These are phyloP conservation scores for Choanephora cucurbitarum DNA, from an alignment of 371 early-diverging fungal species.

Conservation along the genomic window DNA sequence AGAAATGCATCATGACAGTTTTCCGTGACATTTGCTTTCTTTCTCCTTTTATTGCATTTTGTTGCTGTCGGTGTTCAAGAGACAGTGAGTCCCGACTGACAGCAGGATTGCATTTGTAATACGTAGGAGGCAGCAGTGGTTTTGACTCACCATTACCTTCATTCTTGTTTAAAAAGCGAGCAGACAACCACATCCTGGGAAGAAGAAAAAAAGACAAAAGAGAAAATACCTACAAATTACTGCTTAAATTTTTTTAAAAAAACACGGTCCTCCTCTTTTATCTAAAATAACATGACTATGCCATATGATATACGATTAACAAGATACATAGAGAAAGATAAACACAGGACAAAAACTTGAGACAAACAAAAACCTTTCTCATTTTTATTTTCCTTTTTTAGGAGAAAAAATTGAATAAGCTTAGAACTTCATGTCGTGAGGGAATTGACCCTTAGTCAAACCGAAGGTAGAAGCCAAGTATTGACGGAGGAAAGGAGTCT, in stretches of 20 bases:
- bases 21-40: not conserved
- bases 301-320: too few relatives aligned
- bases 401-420: conserved; percentile 13
- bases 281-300: not conserved
- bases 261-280: too few relatives aligned
- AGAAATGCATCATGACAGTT: conserved; percentile 5
- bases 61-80: conserved; percentile 2
- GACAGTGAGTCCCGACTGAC: too few relatives aligned
- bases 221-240: too few relatives aligned
- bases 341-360: not conserved
- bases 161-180: too few relatives aligned
- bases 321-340: not conserved
- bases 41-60: conserved; percentile 6
- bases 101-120: too few relatives aligned
- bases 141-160: too few relatives aligned
- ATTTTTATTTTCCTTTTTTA: conserved; percentile 5
- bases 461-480: conserved; percentile 89
- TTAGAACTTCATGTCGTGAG: conserved; percentile 94
- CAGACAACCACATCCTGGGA: too few relatives aligned
- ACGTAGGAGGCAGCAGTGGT: too few relatives aligned
- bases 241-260: too few relatives aligned
- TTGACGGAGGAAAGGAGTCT: conserved; percentile 81
- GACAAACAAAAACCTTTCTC: conserved; percentile 1
- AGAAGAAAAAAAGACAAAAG: too few relatives aligned
- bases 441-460: conserved; percentile 93